Conservation (phyloP, 1,284 basidiomycete species). For the Exobasidium rhododendri region DNA sequence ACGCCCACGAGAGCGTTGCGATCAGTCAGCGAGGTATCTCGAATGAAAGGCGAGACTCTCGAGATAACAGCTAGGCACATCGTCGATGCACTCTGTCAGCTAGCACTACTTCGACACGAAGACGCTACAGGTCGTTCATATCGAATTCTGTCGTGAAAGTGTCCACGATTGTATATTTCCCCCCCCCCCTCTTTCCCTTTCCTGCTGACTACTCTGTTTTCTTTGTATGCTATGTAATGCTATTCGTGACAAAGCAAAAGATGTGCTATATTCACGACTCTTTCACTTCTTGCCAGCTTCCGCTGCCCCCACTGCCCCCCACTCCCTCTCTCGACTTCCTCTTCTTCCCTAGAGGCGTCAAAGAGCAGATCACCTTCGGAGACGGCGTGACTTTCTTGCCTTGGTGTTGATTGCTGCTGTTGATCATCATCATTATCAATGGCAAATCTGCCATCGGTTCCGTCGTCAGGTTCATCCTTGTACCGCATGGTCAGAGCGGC, state of each 20-base stretch:
- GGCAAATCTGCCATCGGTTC: conserved; percentile 15
- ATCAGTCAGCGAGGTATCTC: background rate
- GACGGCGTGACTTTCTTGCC: conserved; percentile 31
- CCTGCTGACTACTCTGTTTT: too few species aligned
- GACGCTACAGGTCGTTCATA: too few species aligned
- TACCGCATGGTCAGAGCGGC: background rate
- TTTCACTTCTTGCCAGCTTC: conserved; percentile 12
- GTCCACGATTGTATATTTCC: too few species aligned
- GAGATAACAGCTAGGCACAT: background rate
- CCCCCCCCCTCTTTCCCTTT: too few species aligned
- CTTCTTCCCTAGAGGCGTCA: conserved; percentile 3
- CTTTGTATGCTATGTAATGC: too few species aligned
- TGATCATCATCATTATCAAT: conserved; percentile 9
- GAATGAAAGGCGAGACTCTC: background rate
- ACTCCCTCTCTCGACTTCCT: background rate
- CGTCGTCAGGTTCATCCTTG: conserved; percentile 18
- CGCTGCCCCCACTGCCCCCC: conserved; percentile 7
- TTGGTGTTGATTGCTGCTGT: conserved; percentile 7
- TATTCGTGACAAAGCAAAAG: too few species aligned
- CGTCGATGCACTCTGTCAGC: background rate
- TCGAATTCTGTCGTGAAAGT: too few species aligned
- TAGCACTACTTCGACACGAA: too few species aligned
- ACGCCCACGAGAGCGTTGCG: background rate
- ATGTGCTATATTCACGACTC: background rate
- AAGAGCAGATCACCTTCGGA: conserved; percentile 19